Conservation (phyloP, 2,329 filamentous ascomycete species). For the Lachnellula hyalina region DNA sequence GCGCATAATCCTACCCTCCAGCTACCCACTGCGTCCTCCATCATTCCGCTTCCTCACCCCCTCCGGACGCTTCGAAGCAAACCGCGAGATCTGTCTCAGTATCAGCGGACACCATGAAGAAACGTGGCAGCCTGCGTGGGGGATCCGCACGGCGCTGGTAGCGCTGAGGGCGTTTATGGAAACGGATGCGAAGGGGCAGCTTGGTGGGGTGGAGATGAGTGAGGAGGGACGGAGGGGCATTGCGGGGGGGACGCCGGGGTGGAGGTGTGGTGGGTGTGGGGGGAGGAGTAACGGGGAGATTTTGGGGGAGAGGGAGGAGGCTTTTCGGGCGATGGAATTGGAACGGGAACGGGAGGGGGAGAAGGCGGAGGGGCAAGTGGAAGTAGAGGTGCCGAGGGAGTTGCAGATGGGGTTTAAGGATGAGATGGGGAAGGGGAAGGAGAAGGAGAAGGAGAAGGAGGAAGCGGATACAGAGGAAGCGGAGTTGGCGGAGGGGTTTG, state of each 20-base stretch:
- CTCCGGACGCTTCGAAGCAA: slow-evolving; percentile 88
- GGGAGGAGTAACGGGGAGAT: slow-evolving; percentile 65
- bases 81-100: slow-evolving; percentile 91
- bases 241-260: slow-evolving; percentile 60
- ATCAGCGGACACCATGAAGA: slow-evolving; percentile 96
- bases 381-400: slow-evolving; percentile 46
- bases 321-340: slow-evolving; percentile 37
- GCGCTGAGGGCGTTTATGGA: slow-evolving; percentile 89
- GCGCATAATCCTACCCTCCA: slow-evolving; percentile 82
- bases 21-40: slow-evolving; percentile 87
- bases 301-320: slow-evolving; percentile 62
- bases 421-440: slow-evolving; percentile 50
- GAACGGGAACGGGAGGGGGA: slow-evolving; percentile 30
- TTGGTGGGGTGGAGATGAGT: slow-evolving; percentile 79
- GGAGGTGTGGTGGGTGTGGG: slow-evolving; percentile 65
- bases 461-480: slow-evolving; percentile 37
- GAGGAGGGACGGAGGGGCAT: slow-evolving; percentile 62
- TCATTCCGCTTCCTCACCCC: slow-evolving; percentile 95
- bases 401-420: slow-evolving; percentile 64
- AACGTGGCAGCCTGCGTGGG: slow-evolving; percentile 98
- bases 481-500: slow-evolving; percentile 53
- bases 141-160: slow-evolving; percentile 80
- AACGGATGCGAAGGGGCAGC: slow-evolving; percentile 77
- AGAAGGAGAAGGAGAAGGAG: slow-evolving; percentile 1
- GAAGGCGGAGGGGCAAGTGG: slow-evolving; percentile 34